These are phyloP conservation scores for Yarrowia galli DNA, from an alignment of 1,139 yeast species.

Conservation along the genomic window DNA sequence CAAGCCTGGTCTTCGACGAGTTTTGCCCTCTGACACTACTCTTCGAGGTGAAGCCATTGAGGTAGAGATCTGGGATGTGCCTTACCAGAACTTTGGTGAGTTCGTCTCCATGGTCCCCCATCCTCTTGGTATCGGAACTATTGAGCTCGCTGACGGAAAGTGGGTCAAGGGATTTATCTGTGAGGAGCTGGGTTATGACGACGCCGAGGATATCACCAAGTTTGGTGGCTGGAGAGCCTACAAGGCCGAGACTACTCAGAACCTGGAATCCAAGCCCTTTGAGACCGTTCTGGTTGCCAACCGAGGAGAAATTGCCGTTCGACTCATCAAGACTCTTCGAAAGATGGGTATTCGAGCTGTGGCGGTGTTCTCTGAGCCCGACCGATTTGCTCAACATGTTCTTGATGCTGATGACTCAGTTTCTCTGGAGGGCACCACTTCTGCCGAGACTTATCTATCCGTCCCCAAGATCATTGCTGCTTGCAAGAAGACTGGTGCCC, in stretches of 20 bases:
- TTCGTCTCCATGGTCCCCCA: conserved; percentile 89
- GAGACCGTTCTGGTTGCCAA: conserved; percentile 89
- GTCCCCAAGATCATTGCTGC: conserved; percentile 85
- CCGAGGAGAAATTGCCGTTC: conserved; percentile 96
- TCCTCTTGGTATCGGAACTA: conserved; percentile 94
- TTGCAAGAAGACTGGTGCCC: conserved; percentile 81
- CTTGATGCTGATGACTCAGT: conserved; percentile 80
- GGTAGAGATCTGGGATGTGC: conserved; percentile 83
- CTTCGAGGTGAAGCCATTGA: conserved; percentile 67
- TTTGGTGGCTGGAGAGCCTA: conserved; percentile 90
- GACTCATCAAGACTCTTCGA: conserved; percentile 87
- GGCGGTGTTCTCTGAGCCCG: conserved; percentile 91
- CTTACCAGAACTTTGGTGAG: conserved; percentile 75
- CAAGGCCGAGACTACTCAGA: conserved; percentile 53
- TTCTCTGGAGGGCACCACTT: conserved; percentile 78
- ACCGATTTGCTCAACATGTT: conserved; percentile 87
- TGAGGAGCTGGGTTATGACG: conserved; percentile 83
- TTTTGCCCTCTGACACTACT: conserved; percentile 50
- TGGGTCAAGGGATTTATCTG: conserved; percentile 93
- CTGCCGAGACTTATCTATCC: conserved; percentile 88
- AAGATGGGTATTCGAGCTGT: conserved; percentile 77
- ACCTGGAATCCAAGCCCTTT: conserved; percentile 63
- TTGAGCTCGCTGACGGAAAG: conserved; percentile 77
- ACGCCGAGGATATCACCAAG: conserved; percentile 75
- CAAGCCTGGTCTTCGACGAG: conserved; percentile 89